Base-by-base conservation (phyloP, 345 rosid genomes). In the Angophora floribunda region DNA sequence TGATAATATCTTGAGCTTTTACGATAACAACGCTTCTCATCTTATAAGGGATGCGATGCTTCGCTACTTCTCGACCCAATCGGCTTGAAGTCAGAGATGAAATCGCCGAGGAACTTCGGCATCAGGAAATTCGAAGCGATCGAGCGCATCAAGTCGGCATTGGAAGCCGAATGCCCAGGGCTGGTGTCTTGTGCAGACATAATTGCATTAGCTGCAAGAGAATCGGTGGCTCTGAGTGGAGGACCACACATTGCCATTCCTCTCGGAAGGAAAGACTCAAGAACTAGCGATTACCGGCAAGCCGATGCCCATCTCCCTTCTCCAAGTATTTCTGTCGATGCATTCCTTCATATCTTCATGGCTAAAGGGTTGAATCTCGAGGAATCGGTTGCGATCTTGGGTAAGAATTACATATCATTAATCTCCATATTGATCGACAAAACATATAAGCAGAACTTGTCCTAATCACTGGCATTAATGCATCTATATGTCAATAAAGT, bases 131-230 rank as follows among this genome's bases (percentile, higher is more conserved):
- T 57, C 41, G 89, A 91, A 88, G 67, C 79, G n/a, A 90, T 92
- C 28, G 87, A 90, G 22, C 45, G 22, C 2, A 86, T 92, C 75
- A 91, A 92, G 70, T 49, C 85, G 6, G 85, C 14, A 13, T 78
- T 88, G 16, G 91, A 91, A 75, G 89, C 79, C 0, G 88, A 57
- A 79, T 88, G 94, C 88, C 92, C 91, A 1, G 90, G 90, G 57
- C 89, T 67, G 63, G 94, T 91, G 4, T 91, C 93, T 6, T 91
- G 92, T 85, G 94, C 93, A 45, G 94, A 92, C 85, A 88, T 91
- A 41, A 89, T 92, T n/a, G 92, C 91, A 51, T 89, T 92, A 67
- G 92, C 90, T 24, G 92, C 94, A n/a, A 84, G 88, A 67, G 92
- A 90, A 50, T 49, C 94, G 32, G 92, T 92, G 28, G 88, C 92